Conservation (phyloP, 176 grass and related monocot genomes). For the Carex littledalei region DNA sequence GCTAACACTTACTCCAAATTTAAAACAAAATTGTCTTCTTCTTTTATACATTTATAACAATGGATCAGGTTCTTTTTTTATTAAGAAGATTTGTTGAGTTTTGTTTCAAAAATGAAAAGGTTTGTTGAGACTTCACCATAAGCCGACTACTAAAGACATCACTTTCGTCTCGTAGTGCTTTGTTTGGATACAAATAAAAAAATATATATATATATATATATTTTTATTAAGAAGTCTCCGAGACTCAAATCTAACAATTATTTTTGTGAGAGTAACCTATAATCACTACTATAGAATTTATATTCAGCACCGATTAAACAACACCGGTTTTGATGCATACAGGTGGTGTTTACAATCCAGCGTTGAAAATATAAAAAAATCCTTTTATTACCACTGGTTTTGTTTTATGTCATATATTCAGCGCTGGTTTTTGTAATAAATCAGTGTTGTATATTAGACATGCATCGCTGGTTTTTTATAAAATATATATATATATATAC, state of each 20-base stretch:
- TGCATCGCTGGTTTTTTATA: no score
- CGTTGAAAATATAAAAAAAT: no score
- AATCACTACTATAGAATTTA: no score
- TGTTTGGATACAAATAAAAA: not conserved
- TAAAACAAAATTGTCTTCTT: not conserved
- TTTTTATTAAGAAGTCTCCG: not conserved
- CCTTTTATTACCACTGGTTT: no score
- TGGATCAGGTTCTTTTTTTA: not conserved
- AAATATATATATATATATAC: no score
- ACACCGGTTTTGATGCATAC: no score
- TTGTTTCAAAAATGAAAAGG: not conserved
- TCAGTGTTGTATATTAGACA: no score
- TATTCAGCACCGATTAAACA: no score
- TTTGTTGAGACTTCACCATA: not conserved
- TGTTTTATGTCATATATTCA: no score
- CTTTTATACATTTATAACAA: not conserved
- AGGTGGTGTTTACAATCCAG: no score
- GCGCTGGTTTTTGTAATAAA: no score
- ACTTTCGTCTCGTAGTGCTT: not conserved
- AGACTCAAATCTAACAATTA: not conserved
- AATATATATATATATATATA: not conserved
- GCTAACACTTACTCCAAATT: not conserved
- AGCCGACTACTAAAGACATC: not conserved
- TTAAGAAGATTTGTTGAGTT: not conserved
- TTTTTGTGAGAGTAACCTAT: not conserved